Evolutionary conservation across 73 alveolate genomes (phyloP), one percentile per base, ranked within the genome.

Genomic region (Paramecium tetraurelia): DNA sequence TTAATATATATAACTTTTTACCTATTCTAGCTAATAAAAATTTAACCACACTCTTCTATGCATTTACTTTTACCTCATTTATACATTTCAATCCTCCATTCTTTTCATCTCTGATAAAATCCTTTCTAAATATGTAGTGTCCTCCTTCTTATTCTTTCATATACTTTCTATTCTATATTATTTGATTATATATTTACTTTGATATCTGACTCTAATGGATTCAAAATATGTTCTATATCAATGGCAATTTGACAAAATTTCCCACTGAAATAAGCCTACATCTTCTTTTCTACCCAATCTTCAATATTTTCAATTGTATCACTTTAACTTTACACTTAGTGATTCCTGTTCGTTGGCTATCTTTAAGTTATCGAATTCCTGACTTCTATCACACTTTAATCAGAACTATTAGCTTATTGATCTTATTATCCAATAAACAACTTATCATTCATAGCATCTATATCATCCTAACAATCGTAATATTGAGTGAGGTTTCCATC

Each of bases 11-110:
- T 7, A 2, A 53, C 20, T 63, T 63, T 0, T 3, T 69, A 20
- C 98, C 98, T 83, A 96, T 94, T 48, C 87, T 58, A 69, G 96
- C 94, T 10, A 96, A 38, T 69, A 96, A 75, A 72, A 93, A 93
- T 31, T 92, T 58, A 7, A 96, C 69, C 29, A 96, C 96, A 44
- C 93, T 92, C 80, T 95, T 95, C 77, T 96, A 35, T 20, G 90
- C 87, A 72, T 31, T 46, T 10, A 89, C 40, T 50, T 89, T 89
- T 44, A 40, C 80, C n/a, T 89, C 76, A 89, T 89, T 89, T 27
- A 89, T 70, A 44, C 80, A 70, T 36, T 70, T 63, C 12, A 89
- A 24, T 16, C 87, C 87, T 14, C 94, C 94, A 41, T 58, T 89
- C 27, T 89, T 89, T 89, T 80, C 90, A 22, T 80, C 90, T 44